Evolutionary conservation across 2,329 filamentous ascomycete genomes (phyloP), one percentile per base, ranked within the genome.

Genomic region (Rachicladosporium sp.): DNA sequence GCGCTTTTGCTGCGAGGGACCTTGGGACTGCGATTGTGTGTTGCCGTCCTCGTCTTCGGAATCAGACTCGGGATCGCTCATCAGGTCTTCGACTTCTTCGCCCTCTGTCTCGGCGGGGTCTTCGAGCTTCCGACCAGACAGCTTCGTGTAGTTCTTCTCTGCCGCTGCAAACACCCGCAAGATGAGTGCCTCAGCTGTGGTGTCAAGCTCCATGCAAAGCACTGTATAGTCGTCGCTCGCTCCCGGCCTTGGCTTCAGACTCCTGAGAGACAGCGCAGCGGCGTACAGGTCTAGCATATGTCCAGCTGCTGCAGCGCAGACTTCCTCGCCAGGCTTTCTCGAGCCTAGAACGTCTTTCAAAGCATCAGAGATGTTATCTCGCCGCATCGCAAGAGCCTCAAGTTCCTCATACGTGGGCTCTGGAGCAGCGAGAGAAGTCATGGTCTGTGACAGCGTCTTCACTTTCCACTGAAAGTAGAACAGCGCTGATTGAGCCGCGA

Each of bases 391-490:
- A 4, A 71, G 64, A 13, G 71, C 61, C 49, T 82, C 75, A 23
- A 87, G 65, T 6, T 77, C 72, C 5, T 66, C 60, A 36, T 75
- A 68, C 1, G 75, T 53, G 40, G 85, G 70, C 3, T 67, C 69
- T 63, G 29, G 84, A 15, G 37, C 41, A 8, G 42, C 37, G 23
- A 43, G 44, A 59, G 10, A 71, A 60, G 39, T 70, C 66, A 45
- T 69, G 67, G 44, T 85, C 54, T 38, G 40, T n/a, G 52, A 48
- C 33, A 67, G 51, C 10, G 48, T 47, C n/a, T 56, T 53, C 35
- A 63, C 55, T 31, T 70, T 67, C 91, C 91, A 98, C 77, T 93
- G 85, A 57, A 95, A 93, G 64, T 95, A 96, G 62, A 93, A 86
- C 35, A 87, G 71, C 37, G 82, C 71, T 2, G 79, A 72, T 48